Percentiles rank a stretch among this genome's conserved stretches.
phyloP scores from a whole-genome alignment of 768 basidiomycete genomes.

The Clitopilus hobsonii region DNA sequence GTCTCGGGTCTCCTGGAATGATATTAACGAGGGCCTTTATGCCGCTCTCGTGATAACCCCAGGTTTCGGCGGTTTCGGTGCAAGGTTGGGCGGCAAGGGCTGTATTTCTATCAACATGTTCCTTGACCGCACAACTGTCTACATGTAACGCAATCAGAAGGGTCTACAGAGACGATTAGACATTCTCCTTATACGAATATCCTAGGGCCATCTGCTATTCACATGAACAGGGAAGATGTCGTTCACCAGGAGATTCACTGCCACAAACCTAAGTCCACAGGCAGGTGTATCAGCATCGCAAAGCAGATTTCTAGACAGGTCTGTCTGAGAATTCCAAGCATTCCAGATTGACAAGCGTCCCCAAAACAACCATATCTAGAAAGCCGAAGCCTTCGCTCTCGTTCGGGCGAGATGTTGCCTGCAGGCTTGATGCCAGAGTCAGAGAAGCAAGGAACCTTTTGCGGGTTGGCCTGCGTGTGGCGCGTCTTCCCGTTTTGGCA shows the following conservation, averaged over 20 bases:
- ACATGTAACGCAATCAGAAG: not conserved
- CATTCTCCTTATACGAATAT: not conserved
- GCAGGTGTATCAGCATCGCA: too few species aligned
- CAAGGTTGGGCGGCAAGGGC: too few species aligned
- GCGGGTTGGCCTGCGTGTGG: not conserved
- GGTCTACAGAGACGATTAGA: not conserved
- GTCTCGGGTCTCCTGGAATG: not conserved
- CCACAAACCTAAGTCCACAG: not conserved
- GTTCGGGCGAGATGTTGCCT: not conserved
- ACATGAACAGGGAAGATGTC: not conserved
- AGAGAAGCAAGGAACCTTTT: not conserved
- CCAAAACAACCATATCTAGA: not conserved
- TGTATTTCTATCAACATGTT: not conserved
- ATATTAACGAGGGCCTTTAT: not conserved
- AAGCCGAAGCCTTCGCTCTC: not conserved
- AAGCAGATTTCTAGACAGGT: not conserved
- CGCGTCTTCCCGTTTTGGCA: not conserved
- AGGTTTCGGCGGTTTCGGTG: not conserved
- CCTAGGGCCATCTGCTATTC: not conserved
- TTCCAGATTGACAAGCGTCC: not conserved
- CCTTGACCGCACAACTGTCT: not conserved
- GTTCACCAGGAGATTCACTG: not conserved
- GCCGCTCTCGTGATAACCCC: not conserved
- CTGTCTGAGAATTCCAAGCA: not conserved
- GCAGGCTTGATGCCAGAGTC: not conserved